These are phyloP conservation scores for Penicillium sp. DNA, from an alignment of 2,329 filamentous ascomycete species.

Conservation along the genomic window DNA sequence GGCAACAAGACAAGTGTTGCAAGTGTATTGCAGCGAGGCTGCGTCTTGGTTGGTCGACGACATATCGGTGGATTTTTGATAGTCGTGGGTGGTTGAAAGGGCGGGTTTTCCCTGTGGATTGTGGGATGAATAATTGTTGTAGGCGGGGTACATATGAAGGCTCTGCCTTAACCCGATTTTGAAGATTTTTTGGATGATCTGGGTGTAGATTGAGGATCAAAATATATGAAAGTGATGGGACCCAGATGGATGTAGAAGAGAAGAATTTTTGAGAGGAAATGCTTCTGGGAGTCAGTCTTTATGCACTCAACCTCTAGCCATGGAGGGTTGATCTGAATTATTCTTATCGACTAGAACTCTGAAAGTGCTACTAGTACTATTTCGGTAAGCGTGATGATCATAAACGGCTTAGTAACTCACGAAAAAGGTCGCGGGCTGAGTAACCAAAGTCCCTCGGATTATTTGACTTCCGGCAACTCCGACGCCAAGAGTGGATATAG, in stretches of 20 bases:
- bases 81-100: conserved; percentile 4
- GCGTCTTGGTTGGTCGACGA: conserved; percentile 29
- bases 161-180: conserved; percentile 9
- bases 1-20: conserved; percentile 96
- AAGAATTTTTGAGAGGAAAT: not conserved
- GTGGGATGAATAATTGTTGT: conserved; percentile 31
- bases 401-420: not conserved
- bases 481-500: not conserved
- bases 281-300: conserved; percentile 1
- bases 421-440: not conserved
- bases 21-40: conserved; percentile 77
- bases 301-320: not conserved
- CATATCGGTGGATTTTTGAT: conserved; percentile 14
- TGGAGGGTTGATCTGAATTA: not conserved
- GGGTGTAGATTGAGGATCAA: not conserved
- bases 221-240: not conserved
- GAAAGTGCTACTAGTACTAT: not conserved
- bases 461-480: not conserved
- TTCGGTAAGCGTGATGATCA: not conserved
- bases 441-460: not conserved
- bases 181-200: not conserved
- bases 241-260: not conserved
- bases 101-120: conserved; percentile 8
- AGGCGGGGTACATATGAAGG: conserved; percentile 25
- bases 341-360: conserved; percentile 11